Evolutionary conservation across 2,329 filamentous ascomycete genomes (phyloP), one percentile per base, ranked within the genome.

Genomic region (Clonostachys solani): DNA sequence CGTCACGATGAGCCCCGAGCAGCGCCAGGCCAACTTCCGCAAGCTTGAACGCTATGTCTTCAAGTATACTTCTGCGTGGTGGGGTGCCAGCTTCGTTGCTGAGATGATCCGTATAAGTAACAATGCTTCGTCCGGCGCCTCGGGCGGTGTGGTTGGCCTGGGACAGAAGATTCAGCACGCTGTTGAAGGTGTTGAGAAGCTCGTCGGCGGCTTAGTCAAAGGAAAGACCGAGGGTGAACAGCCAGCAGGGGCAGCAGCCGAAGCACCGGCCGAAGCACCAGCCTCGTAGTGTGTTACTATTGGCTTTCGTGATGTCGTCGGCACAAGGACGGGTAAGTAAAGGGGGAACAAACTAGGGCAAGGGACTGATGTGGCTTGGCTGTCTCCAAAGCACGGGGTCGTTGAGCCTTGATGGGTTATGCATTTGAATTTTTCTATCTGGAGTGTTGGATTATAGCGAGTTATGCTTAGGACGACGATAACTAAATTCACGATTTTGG

Each of bases 61-160:
- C 70, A 96, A 96, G 73, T 97, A 96, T 71, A 99, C 94, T 2
- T 95, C 89, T 64, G 88, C 92, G 10, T 96, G 94, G 86, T 97
- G 92, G 92, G 92, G 92, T 23, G 83, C 92, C 64, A 92, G 87
- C 54, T 97, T 97, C 63, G 91, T 96, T 44, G 81, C 81, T 12
- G 92, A 96, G 67, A 78, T 97, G 66, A 77, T 69, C n/a, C 72
- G 76, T 38, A 70, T 81, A 36, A 71, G 64, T 43, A 55, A 66
- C 13, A 72, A 71, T 61, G 71, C 67, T 5, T 45, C 72, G 19
- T 61, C 65, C 43, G 72, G 72, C 44, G 58, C 72, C 8, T 67
- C 64, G 5, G 69, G 67, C 12, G 66, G 65, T 6, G 65, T 71
- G 16, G 61, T 46, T 10, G 41, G 42, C 8, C 45, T 59, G 33